Evolutionary conservation across 2,329 filamentous ascomycete species (phyloP).

Genomic region (Hymenoscyphus linearis): DNA sequence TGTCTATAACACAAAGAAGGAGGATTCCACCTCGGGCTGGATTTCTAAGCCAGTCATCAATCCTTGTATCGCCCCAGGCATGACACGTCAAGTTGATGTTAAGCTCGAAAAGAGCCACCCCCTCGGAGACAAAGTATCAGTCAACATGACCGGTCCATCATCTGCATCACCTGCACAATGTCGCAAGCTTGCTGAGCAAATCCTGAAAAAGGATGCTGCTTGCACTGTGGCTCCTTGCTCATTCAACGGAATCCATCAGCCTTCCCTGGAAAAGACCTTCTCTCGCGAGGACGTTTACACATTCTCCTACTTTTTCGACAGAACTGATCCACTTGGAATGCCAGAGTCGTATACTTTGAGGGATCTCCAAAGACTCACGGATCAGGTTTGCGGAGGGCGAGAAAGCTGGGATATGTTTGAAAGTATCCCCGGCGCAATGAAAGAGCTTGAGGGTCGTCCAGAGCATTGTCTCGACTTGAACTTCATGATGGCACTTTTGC

Average conservation of each 20-base stretch:
- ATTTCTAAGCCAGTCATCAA: conserved; percentile 67
- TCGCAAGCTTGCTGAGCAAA: conserved; percentile 83
- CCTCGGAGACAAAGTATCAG: conserved; percentile 57
- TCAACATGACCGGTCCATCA: conserved; percentile 85
- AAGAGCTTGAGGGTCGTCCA: conserved; percentile 74
- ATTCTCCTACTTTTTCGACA: conserved; percentile 97
- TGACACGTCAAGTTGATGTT: conserved; percentile 68
- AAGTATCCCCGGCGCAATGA: conserved; percentile 68
- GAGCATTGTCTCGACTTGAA: conserved; percentile 94
- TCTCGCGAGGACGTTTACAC: conserved; percentile 87
- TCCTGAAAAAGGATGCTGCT: conserved; percentile 76
- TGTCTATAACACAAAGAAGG: conserved; percentile 57
- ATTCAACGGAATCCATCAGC: conserved; percentile 96
- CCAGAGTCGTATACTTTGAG: conserved; percentile 92
- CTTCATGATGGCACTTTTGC: conserved; percentile 89
- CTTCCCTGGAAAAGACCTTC: conserved; percentile 87
- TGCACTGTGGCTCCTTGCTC: conserved; percentile 90
- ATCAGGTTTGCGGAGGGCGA: conserved; percentile 78
- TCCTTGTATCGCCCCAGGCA: conserved; percentile 81
- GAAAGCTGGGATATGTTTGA: conserved; percentile 75
- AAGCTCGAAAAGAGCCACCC: conserved; percentile 61
- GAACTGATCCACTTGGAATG: conserved; percentile 90
- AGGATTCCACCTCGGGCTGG: conserved; percentile 51
- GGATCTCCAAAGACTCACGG: conserved; percentile 81
- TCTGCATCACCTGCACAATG: conserved; percentile 77